A percentile compares a stretch with the other conserved stretches of the same genome.
These are phyloP conservation scores for Penicillium psychrosexuale DNA, from an alignment of 2,329 filamentous ascomycete genomes.

Conservation along the genomic window DNA sequence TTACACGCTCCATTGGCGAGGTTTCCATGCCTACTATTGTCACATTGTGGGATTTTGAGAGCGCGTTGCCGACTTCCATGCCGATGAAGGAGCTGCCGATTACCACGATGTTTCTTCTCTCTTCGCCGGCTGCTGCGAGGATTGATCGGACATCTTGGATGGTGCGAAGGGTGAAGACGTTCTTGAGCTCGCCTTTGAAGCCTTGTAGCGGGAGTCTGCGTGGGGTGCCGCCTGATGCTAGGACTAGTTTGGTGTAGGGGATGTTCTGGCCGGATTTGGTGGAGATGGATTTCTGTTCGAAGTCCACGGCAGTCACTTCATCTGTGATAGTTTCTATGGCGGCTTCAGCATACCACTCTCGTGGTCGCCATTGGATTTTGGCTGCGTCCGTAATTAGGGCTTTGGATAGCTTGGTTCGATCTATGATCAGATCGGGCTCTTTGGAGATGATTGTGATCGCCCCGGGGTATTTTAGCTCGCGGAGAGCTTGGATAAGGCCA, in stretches of 20 bases:
- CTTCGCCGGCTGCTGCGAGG: slow-evolving; percentile 65
- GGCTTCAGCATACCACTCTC: slow-evolving; percentile 69
- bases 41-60: slow-evolving; percentile 78
- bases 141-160: slow-evolving; percentile 78
- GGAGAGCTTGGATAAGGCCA: slow-evolving; percentile 76
- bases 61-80: slow-evolving; percentile 87
- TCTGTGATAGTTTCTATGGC: slow-evolving; percentile 56
- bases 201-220: slow-evolving; percentile 74
- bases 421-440: slow-evolving; percentile 83
- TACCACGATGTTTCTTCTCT: slow-evolving; percentile 88
- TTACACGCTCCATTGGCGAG: slow-evolving; percentile 77
- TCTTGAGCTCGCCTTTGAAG: slow-evolving; percentile 72
- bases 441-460: slow-evolving; percentile 77
- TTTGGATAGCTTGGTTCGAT: slow-evolving; percentile 94
- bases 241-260: slow-evolving; percentile 80
- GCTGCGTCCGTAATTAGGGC: slow-evolving; percentile 76
- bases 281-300: slow-evolving; percentile 67
- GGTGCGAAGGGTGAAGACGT: slow-evolving; percentile 80
- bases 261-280: slow-evolving; percentile 70
- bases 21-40: slow-evolving; percentile 86
- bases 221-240: slow-evolving; percentile 82
- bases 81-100: slow-evolving; percentile 95
- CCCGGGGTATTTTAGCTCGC: slow-evolving; percentile 75
- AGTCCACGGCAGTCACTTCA: slow-evolving; percentile 72
- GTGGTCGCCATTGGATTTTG: slow-evolving; percentile 74